Evolutionary conservation across 2,329 filamentous ascomycete genomes (phyloP).

Genomic region (Fusarium sp.): DNA sequence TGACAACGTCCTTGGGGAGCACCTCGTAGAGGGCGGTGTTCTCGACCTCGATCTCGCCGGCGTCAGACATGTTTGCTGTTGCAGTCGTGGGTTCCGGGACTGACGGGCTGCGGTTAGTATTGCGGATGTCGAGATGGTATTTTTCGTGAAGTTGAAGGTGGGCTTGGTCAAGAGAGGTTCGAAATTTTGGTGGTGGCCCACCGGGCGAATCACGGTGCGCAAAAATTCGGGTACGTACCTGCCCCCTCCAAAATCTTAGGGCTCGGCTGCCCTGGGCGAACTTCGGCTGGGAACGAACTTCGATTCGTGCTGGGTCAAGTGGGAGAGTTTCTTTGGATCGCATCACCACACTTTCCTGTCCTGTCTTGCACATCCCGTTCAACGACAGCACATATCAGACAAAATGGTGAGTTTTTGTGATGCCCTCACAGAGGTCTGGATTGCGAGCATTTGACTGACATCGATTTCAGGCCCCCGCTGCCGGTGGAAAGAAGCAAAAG

Average conservation of each 20-base stretch:
- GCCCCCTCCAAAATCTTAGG: slow-evolving; percentile 51
- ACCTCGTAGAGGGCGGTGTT: slow-evolving; percentile 79
- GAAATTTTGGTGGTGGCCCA: slow-evolving; percentile 53
- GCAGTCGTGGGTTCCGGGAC: slow-evolving; percentile 53
- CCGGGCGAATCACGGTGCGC: slow-evolving; percentile 51
- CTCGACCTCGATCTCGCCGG: slow-evolving; percentile 93
- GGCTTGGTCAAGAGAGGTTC: slow-evolving; percentile 48
- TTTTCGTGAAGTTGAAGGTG: slow-evolving; percentile 46
- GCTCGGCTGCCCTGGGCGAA: slow-evolving; percentile 56
- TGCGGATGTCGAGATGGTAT: slow-evolving; percentile 54
- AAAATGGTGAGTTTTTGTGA: slow-evolving; percentile 55
- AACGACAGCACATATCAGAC: slow-evolving; percentile 57
- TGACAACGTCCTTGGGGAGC: slow-evolving; percentile 92
- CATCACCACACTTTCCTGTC: slow-evolving; percentile 45
- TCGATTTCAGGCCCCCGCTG: slow-evolving; percentile 55
- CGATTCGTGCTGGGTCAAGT: slow-evolving; percentile 37
- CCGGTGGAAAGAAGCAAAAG: slow-evolving; percentile 64
- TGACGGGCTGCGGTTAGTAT: slow-evolving; percentile 54
- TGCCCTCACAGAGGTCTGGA: slow-evolving; percentile 11
- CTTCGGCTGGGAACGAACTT: slow-evolving; percentile 37
- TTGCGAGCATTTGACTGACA: slow-evolving; percentile 38
- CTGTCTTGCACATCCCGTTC: slow-evolving; percentile 52
- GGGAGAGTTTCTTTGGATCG: slow-evolving; percentile 43
- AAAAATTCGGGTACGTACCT: slow-evolving; percentile 46
- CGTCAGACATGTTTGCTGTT: slow-evolving; percentile 86